These are phyloP conservation scores for Suillus brevipes DNA, from an alignment of 768 basidiomycete species.

Conservation along the genomic window DNA sequence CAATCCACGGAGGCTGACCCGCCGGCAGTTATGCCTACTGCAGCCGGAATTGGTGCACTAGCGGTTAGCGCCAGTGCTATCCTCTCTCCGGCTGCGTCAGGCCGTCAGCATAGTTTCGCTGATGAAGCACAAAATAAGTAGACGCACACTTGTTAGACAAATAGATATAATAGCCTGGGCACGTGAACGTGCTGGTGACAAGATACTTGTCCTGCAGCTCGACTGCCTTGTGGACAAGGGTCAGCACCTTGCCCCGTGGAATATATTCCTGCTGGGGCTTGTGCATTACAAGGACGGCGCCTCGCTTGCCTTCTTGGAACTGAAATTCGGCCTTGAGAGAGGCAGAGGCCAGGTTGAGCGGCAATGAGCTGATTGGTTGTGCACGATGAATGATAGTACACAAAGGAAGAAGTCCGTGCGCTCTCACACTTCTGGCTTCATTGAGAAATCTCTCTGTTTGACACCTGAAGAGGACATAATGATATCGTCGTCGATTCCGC, in stretches of 20 bases:
- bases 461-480: conserved; percentile 29
- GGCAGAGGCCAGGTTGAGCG: conserved; percentile 30
- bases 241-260: conserved; percentile 24
- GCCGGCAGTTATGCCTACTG: conserved; percentile 14
- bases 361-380: conserved; percentile 4
- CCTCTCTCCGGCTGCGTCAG: conserved; percentile 24
- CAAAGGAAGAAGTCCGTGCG: background rate
- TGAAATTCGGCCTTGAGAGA: conserved; percentile 37
- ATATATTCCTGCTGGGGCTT: conserved; percentile 25
- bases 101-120: background rate
- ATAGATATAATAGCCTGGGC: conserved; percentile 37
- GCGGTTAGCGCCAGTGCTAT: conserved; percentile 24
- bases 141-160: conserved; percentile 26
- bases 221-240: conserved; percentile 22
- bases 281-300: conserved; percentile 38
- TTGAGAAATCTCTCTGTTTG: conserved; percentile 7
- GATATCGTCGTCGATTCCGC: conserved; percentile 21
- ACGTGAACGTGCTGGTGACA: conserved; percentile 33
- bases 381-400: background rate
- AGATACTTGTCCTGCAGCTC: conserved; percentile 31
- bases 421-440: conserved; percentile 25
- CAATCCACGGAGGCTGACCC: conserved; percentile 18
- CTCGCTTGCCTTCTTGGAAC: conserved; percentile 31
- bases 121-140: background rate
- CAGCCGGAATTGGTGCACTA: conserved; percentile 14